Evolutionary conservation across 1,139 yeast species (phyloP), one percentile per base, ranked within the genome.

Genomic region (Pichia sp.): DNA sequence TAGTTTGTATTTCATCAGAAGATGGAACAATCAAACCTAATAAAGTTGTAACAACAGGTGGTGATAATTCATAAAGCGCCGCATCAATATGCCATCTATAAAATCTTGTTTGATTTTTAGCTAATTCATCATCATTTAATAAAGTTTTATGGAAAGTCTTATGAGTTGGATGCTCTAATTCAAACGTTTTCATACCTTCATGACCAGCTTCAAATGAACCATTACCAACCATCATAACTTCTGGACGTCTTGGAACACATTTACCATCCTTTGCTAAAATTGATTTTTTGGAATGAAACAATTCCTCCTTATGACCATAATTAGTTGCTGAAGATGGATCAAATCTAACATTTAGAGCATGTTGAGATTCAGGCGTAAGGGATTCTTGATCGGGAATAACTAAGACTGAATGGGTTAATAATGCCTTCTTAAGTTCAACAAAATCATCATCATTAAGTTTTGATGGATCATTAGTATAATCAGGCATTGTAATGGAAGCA

Each of bases 51-150:
- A 84, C 87, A 60, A 84, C 77, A 34, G 96, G 96, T 31, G 96
- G 96, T 10, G 91, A 81, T 61, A 87, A 75, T 38, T 81, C 96
- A 63, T 88, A 88, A 48, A 88, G 76, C 7, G 96, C 96, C 46
- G 93, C 84, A 69, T 88, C 96, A 60, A 88, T 87, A 70, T 88
- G 96, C 96, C 96, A 88, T 71, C 96, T 80, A 77, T 87, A 88
- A 67, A 84, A 88, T 60, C 95, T 76, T 1, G 96, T 88, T 67
- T 77, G 77, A 52, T 83, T 80, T 33, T 78, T 73, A 3, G 76
- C 76, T 51, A 72, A 73, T 61, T 85, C 80, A 57, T 86, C 81
- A 31, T 77, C 76, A n/a, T 82, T 73, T 57, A 88, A 75, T 1
- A 83, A 76, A 22, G 75, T 71, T 59, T 83, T 83, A 70, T 88